Evolutionary conservation across 352 stramenopile species (phyloP), one percentile per base, ranked within the genome.

Genomic region (Phytophthora lateralis): DNA sequence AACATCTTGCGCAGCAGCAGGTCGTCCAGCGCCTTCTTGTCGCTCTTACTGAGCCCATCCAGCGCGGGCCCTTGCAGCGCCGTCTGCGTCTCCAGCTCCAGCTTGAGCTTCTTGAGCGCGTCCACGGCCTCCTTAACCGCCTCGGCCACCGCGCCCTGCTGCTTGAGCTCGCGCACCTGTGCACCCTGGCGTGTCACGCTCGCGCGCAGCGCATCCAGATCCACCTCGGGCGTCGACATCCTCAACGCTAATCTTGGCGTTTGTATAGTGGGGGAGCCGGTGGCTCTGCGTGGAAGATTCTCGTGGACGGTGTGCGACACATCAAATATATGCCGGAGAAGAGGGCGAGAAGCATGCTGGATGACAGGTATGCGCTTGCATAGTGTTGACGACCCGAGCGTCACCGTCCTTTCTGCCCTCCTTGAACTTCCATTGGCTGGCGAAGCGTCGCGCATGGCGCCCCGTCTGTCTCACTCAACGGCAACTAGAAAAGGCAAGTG

Each of bases 1-100:
- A 99, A 99, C 97, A 99, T 99, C 74, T 98, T 98, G 52, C 97
- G 92, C 68, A 99, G 82, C 17, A 99, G 81, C 60, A 99, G 73
- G 61, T 99, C 96, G 76, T 99, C 97, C 70, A 99, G 90, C 29
- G 93, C 88, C 67, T 95, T 94, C 71, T 96, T 95, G 66, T 93
- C 83, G 52, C 32, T 73, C 69, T 89, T 89, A 21, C 72, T 80
- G n/a, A 93, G 73, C 1, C 71, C 71, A 47, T 96, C 84, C 21
- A 66, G 50, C 34, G 81, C 69, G 4, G 85, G 81, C 12, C 79
- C 83, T 24, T 90, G 81, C 56, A 89, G 78, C 55, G 90, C 82
- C 52, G 91, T 82, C 51, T 93, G 78, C 35, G 89, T 71, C 27
- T 93, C 84, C 42, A 98, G 72, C 61, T 92, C 55, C 12, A 95